These are phyloP conservation scores for Effrenium voratum DNA, from an alignment of 73 alveolate species.

Conservation along the genomic window DNA sequence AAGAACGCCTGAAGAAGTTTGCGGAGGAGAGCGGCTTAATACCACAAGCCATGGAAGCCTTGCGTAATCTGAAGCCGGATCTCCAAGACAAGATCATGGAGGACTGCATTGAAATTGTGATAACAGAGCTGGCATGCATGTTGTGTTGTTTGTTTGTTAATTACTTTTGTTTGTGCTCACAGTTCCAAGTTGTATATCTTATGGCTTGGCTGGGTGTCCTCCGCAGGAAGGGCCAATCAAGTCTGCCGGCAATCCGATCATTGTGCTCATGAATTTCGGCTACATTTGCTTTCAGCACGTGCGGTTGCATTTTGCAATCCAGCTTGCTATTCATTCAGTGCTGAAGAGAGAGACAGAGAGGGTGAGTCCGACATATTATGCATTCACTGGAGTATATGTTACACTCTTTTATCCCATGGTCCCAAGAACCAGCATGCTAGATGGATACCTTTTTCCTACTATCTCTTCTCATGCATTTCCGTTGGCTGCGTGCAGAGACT, in stretches of 20 bases:
- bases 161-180: background rate
- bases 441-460: background rate
- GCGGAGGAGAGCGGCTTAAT: slow-evolving; percentile 43
- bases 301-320: background rate
- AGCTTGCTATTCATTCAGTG: too few species aligned
- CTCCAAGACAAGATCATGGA: slow-evolving; percentile 35
- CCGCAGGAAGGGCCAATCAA: slow-evolving; percentile 60
- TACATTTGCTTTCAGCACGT: background rate
- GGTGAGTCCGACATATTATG: background rate
- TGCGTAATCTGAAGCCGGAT: slow-evolving; percentile 44
- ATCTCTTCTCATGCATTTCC: background rate
- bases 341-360: background rate
- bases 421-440: background rate
- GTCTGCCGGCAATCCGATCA: slow-evolving; percentile 50
- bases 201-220: background rate
- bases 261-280: background rate
- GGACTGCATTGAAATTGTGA: background rate
- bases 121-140: background rate
- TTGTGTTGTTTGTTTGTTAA: background rate
- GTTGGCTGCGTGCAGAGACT: background rate
- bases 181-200: too few species aligned
- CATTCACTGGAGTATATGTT: background rate
- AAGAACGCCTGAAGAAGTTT: background rate
- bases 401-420: background rate
- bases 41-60: slow-evolving; percentile 57